These are phyloP conservation scores for Cyclotella sp. DNA, from an alignment of 108 stramenopile genomes.

Conservation along the genomic window DNA sequence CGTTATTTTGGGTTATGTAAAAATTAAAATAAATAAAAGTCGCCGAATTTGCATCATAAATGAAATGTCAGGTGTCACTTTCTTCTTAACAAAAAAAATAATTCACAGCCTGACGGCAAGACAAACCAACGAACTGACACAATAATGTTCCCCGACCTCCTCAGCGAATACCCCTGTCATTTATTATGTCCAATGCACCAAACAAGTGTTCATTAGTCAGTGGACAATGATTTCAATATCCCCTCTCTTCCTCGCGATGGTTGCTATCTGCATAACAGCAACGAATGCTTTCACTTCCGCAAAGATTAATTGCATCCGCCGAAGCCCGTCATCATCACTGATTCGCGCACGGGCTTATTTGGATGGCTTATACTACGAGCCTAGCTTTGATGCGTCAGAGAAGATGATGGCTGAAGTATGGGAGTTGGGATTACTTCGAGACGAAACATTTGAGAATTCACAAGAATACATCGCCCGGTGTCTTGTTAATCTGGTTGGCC, in stretches of 20 bases:
- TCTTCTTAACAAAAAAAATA: no score
- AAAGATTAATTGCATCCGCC: background rate
- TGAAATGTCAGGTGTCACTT: no score
- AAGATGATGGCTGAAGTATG: background rate
- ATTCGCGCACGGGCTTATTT: background rate
- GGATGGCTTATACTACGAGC: background rate
- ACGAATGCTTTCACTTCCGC: background rate
- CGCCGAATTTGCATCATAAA: no score
- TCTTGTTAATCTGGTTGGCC: background rate
- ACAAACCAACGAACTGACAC: no score
- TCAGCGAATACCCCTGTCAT: no score
- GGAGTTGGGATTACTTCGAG: constrained; percentile 2
- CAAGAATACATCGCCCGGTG: background rate
- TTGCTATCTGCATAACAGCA: background rate
- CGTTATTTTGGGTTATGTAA: no score
- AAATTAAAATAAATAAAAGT: no score
- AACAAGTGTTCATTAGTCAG: no score
- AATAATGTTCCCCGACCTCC: no score
- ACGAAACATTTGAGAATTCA: background rate
- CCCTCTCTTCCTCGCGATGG: background rate
- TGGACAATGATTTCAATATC: background rate
- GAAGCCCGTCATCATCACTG: background rate
- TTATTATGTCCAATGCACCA: no score
- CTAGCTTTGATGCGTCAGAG: background rate
- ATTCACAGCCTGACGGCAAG: no score